Conservation (phyloP, 2,329 filamentous ascomycete genomes). For the Endothia cerciana region DNA sequence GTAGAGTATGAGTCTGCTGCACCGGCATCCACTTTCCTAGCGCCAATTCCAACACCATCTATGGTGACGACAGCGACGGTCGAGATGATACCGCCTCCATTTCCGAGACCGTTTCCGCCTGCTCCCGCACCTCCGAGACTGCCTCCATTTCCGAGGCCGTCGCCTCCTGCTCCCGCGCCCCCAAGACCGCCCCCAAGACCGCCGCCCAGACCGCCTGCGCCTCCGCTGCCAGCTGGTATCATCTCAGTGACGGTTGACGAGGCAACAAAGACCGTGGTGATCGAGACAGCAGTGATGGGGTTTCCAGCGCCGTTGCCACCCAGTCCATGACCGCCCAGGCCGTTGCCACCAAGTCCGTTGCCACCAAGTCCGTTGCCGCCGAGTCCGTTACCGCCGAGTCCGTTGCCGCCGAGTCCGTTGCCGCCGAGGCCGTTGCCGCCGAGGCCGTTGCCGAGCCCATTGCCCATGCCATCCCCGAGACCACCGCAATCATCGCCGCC, state of each 20-base stretch:
- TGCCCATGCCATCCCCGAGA: constrained; percentile 11
- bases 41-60: constrained; percentile 25
- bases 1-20: constrained; percentile 16
- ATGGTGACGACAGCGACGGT: constrained; percentile 28
- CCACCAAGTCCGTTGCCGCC: constrained; percentile 17
- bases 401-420: constrained; percentile 16
- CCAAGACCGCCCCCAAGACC: constrained; percentile 16
- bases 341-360: constrained; percentile 16
- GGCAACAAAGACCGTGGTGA: constrained; percentile 15
- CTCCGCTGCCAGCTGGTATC: constrained; percentile 7
- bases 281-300: constrained; percentile 7
- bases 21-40: constrained; percentile 24
- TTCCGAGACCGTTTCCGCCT: constrained; percentile 15
- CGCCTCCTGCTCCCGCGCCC: constrained; percentile 15
- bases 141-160: constrained; percentile 16
- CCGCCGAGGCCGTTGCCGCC: constrained; percentile 13
- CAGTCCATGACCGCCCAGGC: constrained; percentile 6
- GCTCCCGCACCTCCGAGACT: constrained; percentile 14
- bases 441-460: constrained; percentile 8
- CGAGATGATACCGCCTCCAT: constrained; percentile 25
- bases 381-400: constrained; percentile 9
- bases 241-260: constrained; percentile 15
- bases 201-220: constrained; percentile 4
- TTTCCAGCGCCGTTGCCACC: constrained; percentile 14
- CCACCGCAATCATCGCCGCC: constrained; percentile 6